These are phyloP conservation scores for Dendrobium chrysotoxum DNA, from an alignment of 106 monocot genomes.

Conservation along the genomic window DNA sequence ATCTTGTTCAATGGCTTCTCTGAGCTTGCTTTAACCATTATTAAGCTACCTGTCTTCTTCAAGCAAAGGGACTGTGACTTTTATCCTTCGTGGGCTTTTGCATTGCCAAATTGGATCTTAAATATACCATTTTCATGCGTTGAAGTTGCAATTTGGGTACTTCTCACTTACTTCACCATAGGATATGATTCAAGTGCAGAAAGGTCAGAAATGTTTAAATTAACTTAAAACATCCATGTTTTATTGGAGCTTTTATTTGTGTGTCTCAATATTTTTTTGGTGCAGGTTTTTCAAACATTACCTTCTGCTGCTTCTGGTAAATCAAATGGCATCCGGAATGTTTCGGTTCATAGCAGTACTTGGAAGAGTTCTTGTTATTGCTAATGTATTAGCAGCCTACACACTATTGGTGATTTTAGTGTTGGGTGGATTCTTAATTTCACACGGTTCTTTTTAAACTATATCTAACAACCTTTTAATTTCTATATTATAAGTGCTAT, in stretches of 20 bases:
- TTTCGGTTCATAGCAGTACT: constrained; percentile 51
- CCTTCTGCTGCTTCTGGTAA: constrained; percentile 22
- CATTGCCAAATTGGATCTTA: constrained; percentile 41
- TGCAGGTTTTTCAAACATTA: constrained; percentile 58
- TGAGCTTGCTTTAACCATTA: constrained; percentile 30
- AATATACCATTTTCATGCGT: constrained; percentile 37
- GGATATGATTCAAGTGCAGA: constrained; percentile 37
- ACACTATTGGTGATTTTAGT: constrained; percentile 37
- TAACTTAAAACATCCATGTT: background rate
- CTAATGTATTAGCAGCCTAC: constrained; percentile 42
- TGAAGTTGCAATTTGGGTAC: constrained; percentile 28
- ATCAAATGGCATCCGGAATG: constrained; percentile 44
- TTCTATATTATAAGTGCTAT: too few relatives aligned
- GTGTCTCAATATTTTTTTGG: background rate
- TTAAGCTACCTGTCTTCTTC: constrained; percentile 50
- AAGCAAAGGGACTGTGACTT: constrained; percentile 48
- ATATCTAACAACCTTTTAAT: too few relatives aligned
- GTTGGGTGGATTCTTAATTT: constrained; percentile 27
- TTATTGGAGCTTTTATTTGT: background rate
- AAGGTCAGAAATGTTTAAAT: constrained; percentile 21
- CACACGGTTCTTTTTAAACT: background rate
- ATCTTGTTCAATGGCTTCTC: constrained; percentile 40
- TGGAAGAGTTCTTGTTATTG: constrained; percentile 30
- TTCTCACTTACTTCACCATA: constrained; percentile 33
- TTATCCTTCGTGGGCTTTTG: constrained; percentile 47